These are phyloP conservation scores for Nigrospora oryzae DNA, from an alignment of 2,329 filamentous ascomycete species.

Conservation along the genomic window DNA sequence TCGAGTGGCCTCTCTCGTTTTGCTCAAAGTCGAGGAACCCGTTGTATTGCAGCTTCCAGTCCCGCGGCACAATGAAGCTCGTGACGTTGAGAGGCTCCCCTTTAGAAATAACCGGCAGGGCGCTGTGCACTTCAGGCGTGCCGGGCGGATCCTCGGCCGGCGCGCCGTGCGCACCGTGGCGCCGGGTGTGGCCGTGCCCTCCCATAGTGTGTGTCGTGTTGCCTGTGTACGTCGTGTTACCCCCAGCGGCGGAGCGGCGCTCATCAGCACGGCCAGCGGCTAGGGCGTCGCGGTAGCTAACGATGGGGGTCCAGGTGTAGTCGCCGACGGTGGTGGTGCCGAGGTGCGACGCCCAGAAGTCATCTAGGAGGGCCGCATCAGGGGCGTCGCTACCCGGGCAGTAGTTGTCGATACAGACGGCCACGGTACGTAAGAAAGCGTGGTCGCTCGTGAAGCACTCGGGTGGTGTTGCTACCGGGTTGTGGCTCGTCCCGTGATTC, in stretches of 20 bases:
- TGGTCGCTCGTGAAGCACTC: constrained; percentile 19
- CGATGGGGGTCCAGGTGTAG: too few relatives aligned
- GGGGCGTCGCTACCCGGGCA: constrained; percentile 15
- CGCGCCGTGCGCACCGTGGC: too few relatives aligned
- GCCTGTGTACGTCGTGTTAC: too few relatives aligned
- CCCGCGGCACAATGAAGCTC: constrained; percentile 16
- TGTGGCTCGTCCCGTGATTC: constrained; percentile 16
- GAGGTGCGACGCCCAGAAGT: too few relatives aligned
- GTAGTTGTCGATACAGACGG: constrained; percentile 23
- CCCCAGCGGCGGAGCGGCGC: too few relatives aligned
- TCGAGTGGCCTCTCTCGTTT: background rate
- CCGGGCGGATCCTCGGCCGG: too few relatives aligned
- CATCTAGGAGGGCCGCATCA: too few relatives aligned
- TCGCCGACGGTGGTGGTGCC: too few relatives aligned
- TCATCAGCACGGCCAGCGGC: too few relatives aligned
- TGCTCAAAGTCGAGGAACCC: constrained; percentile 41
- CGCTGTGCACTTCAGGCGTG: background rate
- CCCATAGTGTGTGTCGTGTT: too few relatives aligned
- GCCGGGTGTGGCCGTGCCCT: too few relatives aligned
- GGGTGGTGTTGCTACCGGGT: constrained; percentile 11
- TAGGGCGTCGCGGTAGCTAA: too few relatives aligned
- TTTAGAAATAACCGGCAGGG: constrained; percentile 8
- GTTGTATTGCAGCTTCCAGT: constrained; percentile 41
- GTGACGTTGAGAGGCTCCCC: constrained; percentile 20
- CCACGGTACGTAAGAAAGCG: constrained; percentile 22